A percentile compares a stretch with the other conserved stretches of the same genome.
phyloP scores from a whole-genome alignment of 1,139 yeast genomes.

The Ogataea hybrid region DNA sequence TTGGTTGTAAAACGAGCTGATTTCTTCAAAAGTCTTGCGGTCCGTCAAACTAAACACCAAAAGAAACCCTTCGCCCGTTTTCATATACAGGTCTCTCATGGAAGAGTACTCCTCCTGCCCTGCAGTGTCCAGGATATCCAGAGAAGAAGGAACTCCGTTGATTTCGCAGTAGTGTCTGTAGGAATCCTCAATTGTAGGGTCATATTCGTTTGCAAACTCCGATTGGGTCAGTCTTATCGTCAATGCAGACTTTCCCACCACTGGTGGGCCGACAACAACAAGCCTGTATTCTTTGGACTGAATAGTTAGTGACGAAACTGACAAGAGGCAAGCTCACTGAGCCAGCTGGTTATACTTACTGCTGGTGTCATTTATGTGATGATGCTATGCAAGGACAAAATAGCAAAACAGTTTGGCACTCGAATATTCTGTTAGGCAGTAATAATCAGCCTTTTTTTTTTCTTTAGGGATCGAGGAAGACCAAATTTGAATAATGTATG shows the following conservation, averaged over 20 bases:
- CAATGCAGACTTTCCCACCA: slow-evolving; percentile 95
- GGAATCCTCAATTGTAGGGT: slow-evolving; percentile 93
- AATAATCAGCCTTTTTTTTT: neutral
- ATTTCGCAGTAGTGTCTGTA: slow-evolving; percentile 56
- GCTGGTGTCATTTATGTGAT: neutral
- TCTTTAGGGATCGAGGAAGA: neutral
- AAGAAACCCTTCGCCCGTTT: too few species aligned
- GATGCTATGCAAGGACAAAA: neutral
- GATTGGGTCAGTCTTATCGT: slow-evolving; percentile 89
- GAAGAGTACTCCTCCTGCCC: too few species aligned
- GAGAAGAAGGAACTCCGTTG: slow-evolving; percentile 48
- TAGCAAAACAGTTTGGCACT: neutral
- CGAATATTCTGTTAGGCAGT: neutral
- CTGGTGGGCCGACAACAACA: slow-evolving; percentile 98
- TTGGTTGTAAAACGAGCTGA: too few species aligned
- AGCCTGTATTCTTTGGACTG: slow-evolving; percentile 68
- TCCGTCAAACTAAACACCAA: too few species aligned
- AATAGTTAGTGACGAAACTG: neutral
- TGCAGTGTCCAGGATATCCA: too few species aligned
- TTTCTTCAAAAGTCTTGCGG: too few species aligned
- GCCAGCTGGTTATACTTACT: slow-evolving; percentile 1
- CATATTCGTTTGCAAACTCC: slow-evolving; percentile 93
- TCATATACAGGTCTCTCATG: too few species aligned
- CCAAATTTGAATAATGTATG: neutral
- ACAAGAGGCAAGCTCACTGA: neutral